Base-by-base conservation (phyloP, 2,329 filamentous ascomycete species). In the Cladosporium sp. region DNA sequence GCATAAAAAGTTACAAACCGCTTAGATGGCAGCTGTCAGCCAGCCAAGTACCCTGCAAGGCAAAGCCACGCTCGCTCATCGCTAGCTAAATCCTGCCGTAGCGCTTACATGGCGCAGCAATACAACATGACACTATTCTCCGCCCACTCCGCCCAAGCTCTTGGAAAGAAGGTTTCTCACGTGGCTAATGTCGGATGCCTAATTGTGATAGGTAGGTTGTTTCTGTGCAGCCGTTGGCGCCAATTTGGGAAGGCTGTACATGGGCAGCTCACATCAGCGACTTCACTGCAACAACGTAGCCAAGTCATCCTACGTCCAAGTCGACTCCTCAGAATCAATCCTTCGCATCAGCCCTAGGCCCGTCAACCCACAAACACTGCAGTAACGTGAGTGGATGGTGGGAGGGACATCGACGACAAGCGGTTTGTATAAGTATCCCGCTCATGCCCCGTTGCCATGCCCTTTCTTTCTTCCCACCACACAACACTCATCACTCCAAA, bases 401-500 rank as follows among this genome's bases (percentile, higher is more conserved):
- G n/a, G n/a, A n/a, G n/a, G n/a, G n/a, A n/a, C n/a, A n/a, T n/a
- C n/a, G 22, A 9, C 32, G 36, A 32, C 9, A 67, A 68, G 35
- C 66, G 62, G 4, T 66, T 67, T 48, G 67, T 50, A 43, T 45
- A 39, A 53, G 41, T 16, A 19, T 48, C 16, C 25, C 20, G 30
- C 45, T 11, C 33, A 15, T 8, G 20, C 25, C 30, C 27, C 15
- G n/a, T 45, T 45, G 18, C 33, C 35, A 32, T 18, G n/a, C 15
- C 12, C 7, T 30, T 63, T 13, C 2, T 56, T 38, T 22, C 33
- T 22, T 22, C 16, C 16, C 22, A 50, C 43, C 39, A 50, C 41
- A 32, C 22, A 39, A 33, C 39, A 43, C 29, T 50, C 69, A 66
- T 68, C 38, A 62, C 68, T 41, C 18, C 25, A 38, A 12, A 43